These are phyloP conservation scores for Amylostereum chailletii DNA, from an alignment of 1,284 basidiomycete species.

Conservation along the genomic window DNA sequence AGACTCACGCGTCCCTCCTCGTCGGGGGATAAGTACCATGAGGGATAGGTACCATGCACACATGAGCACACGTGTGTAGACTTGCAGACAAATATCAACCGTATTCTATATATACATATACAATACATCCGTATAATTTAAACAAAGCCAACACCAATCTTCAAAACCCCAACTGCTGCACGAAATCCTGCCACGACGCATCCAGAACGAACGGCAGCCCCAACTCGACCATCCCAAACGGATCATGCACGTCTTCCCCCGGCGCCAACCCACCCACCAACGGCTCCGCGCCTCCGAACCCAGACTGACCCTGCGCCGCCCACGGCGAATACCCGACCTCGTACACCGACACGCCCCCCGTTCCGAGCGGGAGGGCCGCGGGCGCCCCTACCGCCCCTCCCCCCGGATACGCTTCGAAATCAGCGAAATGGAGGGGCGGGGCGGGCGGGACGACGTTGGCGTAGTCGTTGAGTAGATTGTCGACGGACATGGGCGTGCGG, in stretches of 20 bases:
- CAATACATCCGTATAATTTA: not conserved
- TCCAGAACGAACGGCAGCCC: constrained; percentile 32
- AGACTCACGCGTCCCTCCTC: no score
- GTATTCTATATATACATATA: not conserved
- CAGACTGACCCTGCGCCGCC: no score
- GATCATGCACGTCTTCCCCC: not conserved
- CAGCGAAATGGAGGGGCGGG: not conserved
- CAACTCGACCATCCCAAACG: constrained; percentile 1
- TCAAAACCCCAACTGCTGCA: constrained; percentile 59
- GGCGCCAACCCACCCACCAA: not conserved
- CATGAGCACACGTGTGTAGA: no score
- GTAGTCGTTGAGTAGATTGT: constrained; percentile 1
- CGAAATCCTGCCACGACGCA: constrained; percentile 56
- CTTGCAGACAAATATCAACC: no score
- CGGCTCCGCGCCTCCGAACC: not conserved
- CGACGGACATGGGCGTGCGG: not conserved
- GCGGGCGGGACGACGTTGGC: not conserved
- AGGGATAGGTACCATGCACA: no score
- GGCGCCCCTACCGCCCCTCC: not conserved
- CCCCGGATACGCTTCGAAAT: not conserved
- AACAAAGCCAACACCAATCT: not conserved
- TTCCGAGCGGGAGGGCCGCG: not conserved
- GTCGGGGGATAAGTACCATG: no score
- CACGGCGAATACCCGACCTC: not conserved
- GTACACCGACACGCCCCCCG: not conserved